Evolutionary conservation across 495 filamentous ascomycete genomes (phyloP).

Genomic region (Hypoxylon intermedium): DNA sequence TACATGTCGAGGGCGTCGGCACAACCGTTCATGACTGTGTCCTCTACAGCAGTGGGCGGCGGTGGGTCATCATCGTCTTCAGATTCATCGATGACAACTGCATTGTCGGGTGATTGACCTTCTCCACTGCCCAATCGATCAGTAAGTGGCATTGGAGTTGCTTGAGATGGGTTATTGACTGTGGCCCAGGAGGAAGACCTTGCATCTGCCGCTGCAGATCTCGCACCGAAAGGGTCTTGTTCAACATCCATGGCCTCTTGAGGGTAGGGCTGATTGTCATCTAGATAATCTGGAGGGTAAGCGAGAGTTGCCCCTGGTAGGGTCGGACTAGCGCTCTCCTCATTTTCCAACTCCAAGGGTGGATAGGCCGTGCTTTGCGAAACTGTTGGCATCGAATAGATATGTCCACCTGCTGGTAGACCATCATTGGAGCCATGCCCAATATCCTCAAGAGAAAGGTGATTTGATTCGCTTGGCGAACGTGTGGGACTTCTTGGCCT

Average conservation of each 20-base stretch:
- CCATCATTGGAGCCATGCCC: constrained; percentile 1
- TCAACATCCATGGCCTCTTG: constrained; percentile 16
- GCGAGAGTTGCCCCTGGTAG: constrained; percentile 4
- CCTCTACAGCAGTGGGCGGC: constrained; percentile 23
- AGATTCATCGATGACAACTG: constrained; percentile 38
- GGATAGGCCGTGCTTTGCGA: constrained; percentile 21
- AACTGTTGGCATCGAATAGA: constrained; percentile 9
- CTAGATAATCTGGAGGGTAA: constrained; percentile 29
- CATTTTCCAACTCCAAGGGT: constrained; percentile 24
- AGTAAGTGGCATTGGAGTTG: constrained; percentile 9
- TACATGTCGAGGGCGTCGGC: constrained; percentile 35
- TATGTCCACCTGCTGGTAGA: constrained; percentile 8
- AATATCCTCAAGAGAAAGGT: constrained; percentile 35
- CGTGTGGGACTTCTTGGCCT: constrained; percentile 8
- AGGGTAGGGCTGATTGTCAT: constrained; percentile 9
- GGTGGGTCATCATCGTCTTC: constrained; percentile 32
- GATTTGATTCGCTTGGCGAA: constrained; percentile 35
- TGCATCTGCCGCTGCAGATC: not conserved
- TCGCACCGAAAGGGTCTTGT: constrained; percentile 2
- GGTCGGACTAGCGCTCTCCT: constrained; percentile 3
- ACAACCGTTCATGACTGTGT: constrained; percentile 29
- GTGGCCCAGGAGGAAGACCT: constrained; percentile 27
- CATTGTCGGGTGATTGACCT: constrained; percentile 35
- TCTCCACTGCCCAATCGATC: constrained; percentile 29
- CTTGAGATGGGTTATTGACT: constrained; percentile 29